Evolutionary conservation across 768 basidiomycete genomes (phyloP).

Genomic region (Psilocybe cubensis): DNA sequence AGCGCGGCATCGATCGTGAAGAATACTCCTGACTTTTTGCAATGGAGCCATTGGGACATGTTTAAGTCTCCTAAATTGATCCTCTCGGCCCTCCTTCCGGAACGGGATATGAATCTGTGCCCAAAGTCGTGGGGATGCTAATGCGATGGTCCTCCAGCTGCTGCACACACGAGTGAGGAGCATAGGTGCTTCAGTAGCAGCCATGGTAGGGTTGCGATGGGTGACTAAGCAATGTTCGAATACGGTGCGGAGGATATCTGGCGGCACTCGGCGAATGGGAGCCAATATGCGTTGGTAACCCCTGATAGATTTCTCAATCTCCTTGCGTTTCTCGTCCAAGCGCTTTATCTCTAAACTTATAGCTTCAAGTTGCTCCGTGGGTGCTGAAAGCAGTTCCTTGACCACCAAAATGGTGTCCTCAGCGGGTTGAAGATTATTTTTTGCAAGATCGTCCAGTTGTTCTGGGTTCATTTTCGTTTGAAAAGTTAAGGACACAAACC

Average conservation of each 20-base stretch:
- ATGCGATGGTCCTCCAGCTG: not conserved
- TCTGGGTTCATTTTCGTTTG: no score
- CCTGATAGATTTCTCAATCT: not conserved
- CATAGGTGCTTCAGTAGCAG: not conserved
- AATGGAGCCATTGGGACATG: not conserved
- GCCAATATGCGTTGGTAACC: not conserved
- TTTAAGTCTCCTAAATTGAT: not conserved
- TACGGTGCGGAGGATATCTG: not conserved
- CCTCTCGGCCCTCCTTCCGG: not conserved
- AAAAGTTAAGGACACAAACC: no score
- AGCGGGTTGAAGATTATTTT: not conserved
- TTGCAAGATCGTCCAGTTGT: not conserved
- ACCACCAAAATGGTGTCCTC: not conserved
- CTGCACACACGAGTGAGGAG: conserved; percentile 4
- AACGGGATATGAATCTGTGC: not conserved
- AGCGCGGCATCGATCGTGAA: not conserved
- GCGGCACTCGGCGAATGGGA: not conserved
- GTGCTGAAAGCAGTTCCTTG: not conserved
- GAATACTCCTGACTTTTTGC: not conserved
- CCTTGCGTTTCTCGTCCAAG: not conserved
- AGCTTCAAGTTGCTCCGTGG: not conserved
- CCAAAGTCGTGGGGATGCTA: not conserved
- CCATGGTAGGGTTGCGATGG: conserved; percentile 1
- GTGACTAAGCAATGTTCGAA: not conserved
- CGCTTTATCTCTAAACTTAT: not conserved